These are phyloP conservation scores for Phytophthora citrophthora DNA, from an alignment of 352 stramenopile genomes.

Conservation along the genomic window DNA sequence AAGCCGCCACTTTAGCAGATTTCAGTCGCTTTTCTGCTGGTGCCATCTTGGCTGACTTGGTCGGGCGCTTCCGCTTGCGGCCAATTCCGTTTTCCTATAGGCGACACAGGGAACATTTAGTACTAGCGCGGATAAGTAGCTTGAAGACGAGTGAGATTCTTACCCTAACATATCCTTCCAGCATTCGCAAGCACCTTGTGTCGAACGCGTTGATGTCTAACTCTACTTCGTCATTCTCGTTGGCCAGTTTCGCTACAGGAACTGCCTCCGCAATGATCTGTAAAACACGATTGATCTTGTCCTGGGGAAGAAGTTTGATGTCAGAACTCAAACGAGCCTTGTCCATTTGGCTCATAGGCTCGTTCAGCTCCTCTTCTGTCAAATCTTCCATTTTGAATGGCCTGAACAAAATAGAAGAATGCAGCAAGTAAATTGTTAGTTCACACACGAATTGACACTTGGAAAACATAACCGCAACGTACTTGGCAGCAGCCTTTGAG, in stretches of 20 bases:
- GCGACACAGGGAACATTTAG: constrained; percentile 24
- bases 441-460: background rate
- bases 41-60: constrained; percentile 53
- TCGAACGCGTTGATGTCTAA: constrained; percentile 92
- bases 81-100: constrained; percentile 88
- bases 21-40: constrained; percentile 78
- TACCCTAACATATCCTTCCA: constrained; percentile 91
- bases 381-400: constrained; percentile 91
- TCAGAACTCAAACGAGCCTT: constrained; percentile 84
- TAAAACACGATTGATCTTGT: constrained; percentile 90
- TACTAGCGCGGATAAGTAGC: constrained; percentile 15
- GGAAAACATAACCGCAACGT: constrained; percentile 14
- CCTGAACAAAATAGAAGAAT: constrained; percentile 39
- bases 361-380: constrained; percentile 87
- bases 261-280: constrained; percentile 90
- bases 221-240: constrained; percentile 89
- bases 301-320: constrained; percentile 80
- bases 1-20: constrained; percentile 80
- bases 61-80: constrained; percentile 82
- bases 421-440: constrained; percentile 12
- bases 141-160: constrained; percentile 41
- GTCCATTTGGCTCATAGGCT: constrained; percentile 86
- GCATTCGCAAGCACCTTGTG: constrained; percentile 85
- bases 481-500: constrained; percentile 65
- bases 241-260: constrained; percentile 82